Evolutionary conservation across 2,329 filamentous ascomycete species (phyloP).

Genomic region (Fusarium xylarioides): DNA sequence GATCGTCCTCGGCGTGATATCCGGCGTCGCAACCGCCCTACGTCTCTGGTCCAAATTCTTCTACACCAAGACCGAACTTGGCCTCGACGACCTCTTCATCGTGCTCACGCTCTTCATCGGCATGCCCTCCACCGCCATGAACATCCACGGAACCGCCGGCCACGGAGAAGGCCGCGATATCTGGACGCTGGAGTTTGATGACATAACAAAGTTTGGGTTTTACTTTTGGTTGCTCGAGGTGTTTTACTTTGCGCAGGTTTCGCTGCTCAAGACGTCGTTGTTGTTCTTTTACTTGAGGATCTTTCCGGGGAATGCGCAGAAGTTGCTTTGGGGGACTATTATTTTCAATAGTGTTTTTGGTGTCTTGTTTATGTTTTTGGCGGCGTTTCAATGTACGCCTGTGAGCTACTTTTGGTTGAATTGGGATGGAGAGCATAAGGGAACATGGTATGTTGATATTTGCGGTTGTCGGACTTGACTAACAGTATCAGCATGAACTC

Average conservation of each 20-base stretch:
- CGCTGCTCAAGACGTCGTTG: conserved; percentile 52
- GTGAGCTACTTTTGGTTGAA: conserved; percentile 52
- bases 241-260: conserved; percentile 51
- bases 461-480: not conserved
- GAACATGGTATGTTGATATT: conserved; percentile 46
- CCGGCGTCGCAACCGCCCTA: conserved; percentile 47
- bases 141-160: conserved; percentile 31
- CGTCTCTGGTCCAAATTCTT: conserved; percentile 46
- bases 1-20: conserved; percentile 43
- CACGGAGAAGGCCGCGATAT: conserved; percentile 48
- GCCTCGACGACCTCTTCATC: conserved; percentile 45
- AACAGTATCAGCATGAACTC: conserved; percentile 44
- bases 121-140: conserved; percentile 38
- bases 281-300: conserved; percentile 55
- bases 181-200: conserved; percentile 44
- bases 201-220: conserved; percentile 38
- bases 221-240: conserved; percentile 49
- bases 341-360: conserved; percentile 45
- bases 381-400: conserved; percentile 52
- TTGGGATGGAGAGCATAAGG: conserved; percentile 53
- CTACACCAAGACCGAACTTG: conserved; percentile 41
- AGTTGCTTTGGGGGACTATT: conserved; percentile 47
- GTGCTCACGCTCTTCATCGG: conserved; percentile 31
- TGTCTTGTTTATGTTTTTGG: conserved; percentile 46
- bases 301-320: conserved; percentile 45